Base-by-base conservation (phyloP, 768 basidiomycete genomes). In the Mycena belliarum region DNA sequence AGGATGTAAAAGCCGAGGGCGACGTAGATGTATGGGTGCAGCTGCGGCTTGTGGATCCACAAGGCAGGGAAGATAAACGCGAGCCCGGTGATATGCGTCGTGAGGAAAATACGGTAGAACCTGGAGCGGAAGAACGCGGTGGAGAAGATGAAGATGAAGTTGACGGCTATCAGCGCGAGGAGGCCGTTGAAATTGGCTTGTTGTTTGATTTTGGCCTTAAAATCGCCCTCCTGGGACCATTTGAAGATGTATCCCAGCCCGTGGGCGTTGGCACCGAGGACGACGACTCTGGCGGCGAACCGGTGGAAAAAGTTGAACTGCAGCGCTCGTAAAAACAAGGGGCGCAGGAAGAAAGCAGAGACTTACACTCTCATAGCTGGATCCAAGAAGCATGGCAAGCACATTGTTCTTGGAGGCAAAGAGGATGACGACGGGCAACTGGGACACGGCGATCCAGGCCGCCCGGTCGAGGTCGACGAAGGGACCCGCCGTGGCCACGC, bases 221-320 rank as follows among this genome's bases (percentile, higher is more conserved):
- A 65, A 2, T 38, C 49, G 8, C 72, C 74, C 1, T 62, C 56
- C 21, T 73, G 52, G 37, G 65, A 63, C 78, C 76, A 81, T 28
- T 66, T 51, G 57, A 76, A 81, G 54, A 81, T 66, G 51, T 69
- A 77, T 8, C 74, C 72, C 10, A 80, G 25, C 1, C 75, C 69
- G 64, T 83, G 82, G 25, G 78, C 68, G 26, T 81, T 74, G 14
- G 72, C 69, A 24, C 71, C 71, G 26, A 81, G 49, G 23, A 82
- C 72, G 35, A 79, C 61, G 46, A 81, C 65, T 1, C 75, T 66
- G 3, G 82, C 85, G 1, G 76, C 68, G 64, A 79, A 79, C 8
- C 85, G 82, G 65, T 86, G 85, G 6, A 86, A 69, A 65, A 75
- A 84, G 66, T 84, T 86, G 60, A 85, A 70, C 79, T 82, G 49